Percentiles rank a stretch among this genome's conserved stretches.
Evolutionary conservation across 345 rosid species (phyloP).

Genomic region (Carallia brachiata): DNA sequence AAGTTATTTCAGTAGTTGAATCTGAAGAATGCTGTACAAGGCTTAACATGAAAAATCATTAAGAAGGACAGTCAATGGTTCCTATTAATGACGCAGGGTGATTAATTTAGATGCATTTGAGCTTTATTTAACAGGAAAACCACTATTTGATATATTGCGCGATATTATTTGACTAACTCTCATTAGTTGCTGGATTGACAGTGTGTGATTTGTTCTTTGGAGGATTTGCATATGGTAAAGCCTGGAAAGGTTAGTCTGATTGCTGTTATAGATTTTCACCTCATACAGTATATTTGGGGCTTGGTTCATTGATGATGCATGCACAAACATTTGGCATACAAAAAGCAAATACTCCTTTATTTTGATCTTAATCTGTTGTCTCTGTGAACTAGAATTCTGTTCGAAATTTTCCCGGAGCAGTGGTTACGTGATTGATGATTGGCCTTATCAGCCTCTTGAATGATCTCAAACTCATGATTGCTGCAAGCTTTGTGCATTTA

Average conservation of each 20-base stretch:
- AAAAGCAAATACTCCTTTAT: background rate
- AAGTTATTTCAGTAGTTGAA: background rate
- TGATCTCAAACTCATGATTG: background rate
- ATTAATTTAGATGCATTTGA: background rate
- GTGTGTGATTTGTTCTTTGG: slow-evolving; percentile 90
- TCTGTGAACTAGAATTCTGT: background rate
- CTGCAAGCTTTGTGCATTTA: background rate
- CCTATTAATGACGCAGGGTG: background rate
- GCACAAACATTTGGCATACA: background rate
- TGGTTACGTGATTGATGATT: background rate
- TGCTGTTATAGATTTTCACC: too few species aligned
- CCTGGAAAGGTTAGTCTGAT: slow-evolving; percentile 69
- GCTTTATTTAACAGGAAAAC: background rate
- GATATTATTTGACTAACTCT: slow-evolving; percentile 17
- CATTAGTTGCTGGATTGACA: slow-evolving; percentile 36
- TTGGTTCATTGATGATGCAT: too few species aligned
- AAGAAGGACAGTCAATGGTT: background rate
- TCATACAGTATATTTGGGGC: too few species aligned
- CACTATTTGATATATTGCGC: background rate
- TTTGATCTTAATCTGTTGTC: background rate
- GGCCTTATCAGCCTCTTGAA: background rate
- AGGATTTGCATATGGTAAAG: slow-evolving; percentile 67
- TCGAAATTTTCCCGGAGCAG: background rate
- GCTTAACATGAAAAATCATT: background rate
- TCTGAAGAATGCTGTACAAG: background rate